Percentiles rank a stretch among this genome's conserved stretches.
These are phyloP conservation scores for Beauveria australis DNA, from an alignment of 2,329 filamentous ascomycete genomes.

Conservation along the genomic window DNA sequence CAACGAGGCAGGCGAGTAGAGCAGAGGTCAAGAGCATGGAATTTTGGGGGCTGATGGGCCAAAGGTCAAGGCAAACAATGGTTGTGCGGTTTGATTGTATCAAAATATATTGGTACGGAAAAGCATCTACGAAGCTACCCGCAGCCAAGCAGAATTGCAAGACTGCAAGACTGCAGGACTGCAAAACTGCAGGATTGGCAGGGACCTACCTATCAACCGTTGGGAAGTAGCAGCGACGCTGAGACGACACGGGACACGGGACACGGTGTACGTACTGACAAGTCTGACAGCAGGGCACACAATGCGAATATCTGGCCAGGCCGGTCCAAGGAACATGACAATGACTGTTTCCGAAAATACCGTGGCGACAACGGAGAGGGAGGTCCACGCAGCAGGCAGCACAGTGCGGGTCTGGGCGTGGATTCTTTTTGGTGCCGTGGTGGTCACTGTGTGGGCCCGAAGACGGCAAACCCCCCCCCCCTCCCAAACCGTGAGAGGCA, in stretches of 20 bases:
- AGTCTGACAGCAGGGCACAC: too few relatives aligned
- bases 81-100: not conserved
- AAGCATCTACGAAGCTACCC: not conserved
- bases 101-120: not conserved
- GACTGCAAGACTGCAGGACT: not conserved
- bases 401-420: not conserved
- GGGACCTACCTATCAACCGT: not conserved
- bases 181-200: not conserved
- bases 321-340: not conserved
- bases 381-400: not conserved
- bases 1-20: not conserved
- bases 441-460: not conserved
- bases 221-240: not conserved
- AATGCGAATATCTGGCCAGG: not conserved
- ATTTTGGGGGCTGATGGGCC: not conserved
- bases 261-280: not conserved
- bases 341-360: not conserved
- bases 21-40: not conserved
- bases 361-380: conserved; percentile 6
- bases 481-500: not conserved
- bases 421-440: not conserved
- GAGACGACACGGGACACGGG: not conserved
- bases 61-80: not conserved
- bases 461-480: not conserved
- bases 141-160: not conserved